Percentiles rank a stretch among this genome's conserved stretches.
Conservation (phyloP, 176 grass and related monocot species). For the Triticum turgidum region DNA sequence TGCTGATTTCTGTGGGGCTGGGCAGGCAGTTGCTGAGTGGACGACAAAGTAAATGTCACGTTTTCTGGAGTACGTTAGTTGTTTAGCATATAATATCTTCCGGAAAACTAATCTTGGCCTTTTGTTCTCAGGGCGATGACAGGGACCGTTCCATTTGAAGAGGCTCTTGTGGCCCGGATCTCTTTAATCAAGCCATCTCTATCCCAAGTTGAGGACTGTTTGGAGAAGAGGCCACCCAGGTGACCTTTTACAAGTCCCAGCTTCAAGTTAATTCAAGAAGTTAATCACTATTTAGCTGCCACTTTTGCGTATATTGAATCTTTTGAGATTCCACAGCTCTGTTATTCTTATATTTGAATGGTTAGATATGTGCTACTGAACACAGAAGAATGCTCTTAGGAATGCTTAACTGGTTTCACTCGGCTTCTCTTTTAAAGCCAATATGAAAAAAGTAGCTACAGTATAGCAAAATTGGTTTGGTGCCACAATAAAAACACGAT, state of each 20-base stretch:
- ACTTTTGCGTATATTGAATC: neutral
- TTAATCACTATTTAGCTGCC: constrained; percentile 34
- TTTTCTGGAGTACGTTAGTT: neutral
- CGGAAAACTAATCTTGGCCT: neutral
- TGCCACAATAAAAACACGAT: neutral
- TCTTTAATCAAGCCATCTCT: constrained; percentile 85
- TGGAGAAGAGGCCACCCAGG: constrained; percentile 84
- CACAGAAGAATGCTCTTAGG: neutral
- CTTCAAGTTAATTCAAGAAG: neutral
- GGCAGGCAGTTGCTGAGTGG: constrained; percentile 88
- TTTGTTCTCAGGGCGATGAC: constrained; percentile 74
- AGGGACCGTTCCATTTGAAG: constrained; percentile 85
- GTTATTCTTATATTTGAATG: neutral
- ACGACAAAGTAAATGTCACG: constrained; percentile 53
- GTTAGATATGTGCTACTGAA: neutral
- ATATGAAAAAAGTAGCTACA: neutral
- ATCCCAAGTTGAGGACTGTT: constrained; percentile 61
- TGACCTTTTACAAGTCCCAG: neutral
- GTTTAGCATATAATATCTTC: neutral
- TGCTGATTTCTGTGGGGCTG: constrained; percentile 81
- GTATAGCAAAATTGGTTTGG: neutral
- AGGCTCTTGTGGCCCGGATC: constrained; percentile 74
- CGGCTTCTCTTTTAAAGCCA: neutral
- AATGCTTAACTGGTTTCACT: neutral
- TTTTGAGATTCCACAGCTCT: neutral